Base-by-base conservation (phyloP, 148 eudicot genomes). In the Vaccinium macrocarpon region DNA sequence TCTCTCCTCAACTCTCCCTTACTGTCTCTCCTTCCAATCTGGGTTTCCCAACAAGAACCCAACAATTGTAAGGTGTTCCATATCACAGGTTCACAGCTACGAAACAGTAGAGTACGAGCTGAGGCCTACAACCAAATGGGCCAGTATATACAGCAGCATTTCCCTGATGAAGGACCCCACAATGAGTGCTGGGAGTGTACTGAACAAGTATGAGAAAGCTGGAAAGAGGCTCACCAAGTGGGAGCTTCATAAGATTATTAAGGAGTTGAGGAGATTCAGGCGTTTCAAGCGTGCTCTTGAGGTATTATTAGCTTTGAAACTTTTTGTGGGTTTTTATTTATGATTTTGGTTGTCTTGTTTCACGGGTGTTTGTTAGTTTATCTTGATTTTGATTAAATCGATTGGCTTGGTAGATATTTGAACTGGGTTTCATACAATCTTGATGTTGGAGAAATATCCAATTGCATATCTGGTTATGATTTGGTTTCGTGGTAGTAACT, bases 231-330 rank as follows among this genome's bases (percentile, higher is more conserved):
- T 94, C n/a, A 72, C 86, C 10, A 96, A 94, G 76, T 96, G 98
- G 99, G 98, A 96, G 82, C 92, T 96, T 87, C 89, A 83, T 79
- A 92, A 92, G 76, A 77, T 94, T 89, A 91, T 91, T 49, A 92
- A 87, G 82, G 98, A 96, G 88, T 91, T 96, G 80, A 88, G 97
- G 76, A 94, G 93, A 86, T 92, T 87, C 74, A 87, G 80, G 70
- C 90, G 88, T 25, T 92, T 49, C 86, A 89, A 88, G 84, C 89
- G 81, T 76, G 98, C 98, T 87, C 93, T 94, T 85, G 89, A 94
- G 98, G 98, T 95, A 89, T n/a, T 42, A 42, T n/a, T 64, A 53
- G 25, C 15, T 19, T 21, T 1, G 23, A n/a, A 27, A 27, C 6
- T 68, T 35, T 2, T 35, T 35, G 0, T 35, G n/a, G n/a, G n/a